A percentile compares a stretch with the other conserved stretches of the same genome.
Evolutionary conservation across 164 flowering plant genomes (phyloP).

Genomic region (Nymphaea thermarum): DNA sequence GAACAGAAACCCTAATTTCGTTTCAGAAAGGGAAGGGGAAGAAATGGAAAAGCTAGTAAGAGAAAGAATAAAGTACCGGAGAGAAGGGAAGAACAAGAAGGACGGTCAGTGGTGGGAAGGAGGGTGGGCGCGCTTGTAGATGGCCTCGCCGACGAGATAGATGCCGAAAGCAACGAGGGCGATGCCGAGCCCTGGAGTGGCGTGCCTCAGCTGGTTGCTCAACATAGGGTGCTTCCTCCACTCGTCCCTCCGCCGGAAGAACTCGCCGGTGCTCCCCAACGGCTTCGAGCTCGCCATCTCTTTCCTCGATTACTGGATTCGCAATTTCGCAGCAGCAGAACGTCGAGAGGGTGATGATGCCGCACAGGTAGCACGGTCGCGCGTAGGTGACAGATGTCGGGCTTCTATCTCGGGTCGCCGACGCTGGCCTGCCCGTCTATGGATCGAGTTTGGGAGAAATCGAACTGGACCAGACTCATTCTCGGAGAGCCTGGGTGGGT

Average conservation of each 20-base stretch:
- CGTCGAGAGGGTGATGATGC: too few species aligned
- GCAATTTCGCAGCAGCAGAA: too few species aligned
- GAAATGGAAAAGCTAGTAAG: background rate
- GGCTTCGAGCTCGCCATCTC: constrained; percentile 6
- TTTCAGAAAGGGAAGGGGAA: too few species aligned
- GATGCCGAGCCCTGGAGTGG: constrained; percentile 15
- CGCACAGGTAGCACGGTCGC: too few species aligned
- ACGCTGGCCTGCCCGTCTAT: too few species aligned
- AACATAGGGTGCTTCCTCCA: constrained; percentile 17
- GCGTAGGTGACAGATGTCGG: too few species aligned
- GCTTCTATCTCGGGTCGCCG: too few species aligned
- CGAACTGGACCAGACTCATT: too few species aligned
- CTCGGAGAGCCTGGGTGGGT: too few species aligned
- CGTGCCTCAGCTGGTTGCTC: constrained; percentile 9
- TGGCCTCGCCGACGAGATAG: constrained; percentile 14
- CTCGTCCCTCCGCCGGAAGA: constrained; percentile 15
- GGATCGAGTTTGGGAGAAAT: too few species aligned
- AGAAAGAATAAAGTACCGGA: too few species aligned
- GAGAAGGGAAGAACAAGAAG: background rate
- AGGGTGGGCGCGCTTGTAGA: constrained; percentile 7
- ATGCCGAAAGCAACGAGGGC: constrained; percentile 13
- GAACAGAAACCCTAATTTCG: too few species aligned
- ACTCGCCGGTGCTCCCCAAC: constrained; percentile 13
- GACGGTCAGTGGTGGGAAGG: background rate
- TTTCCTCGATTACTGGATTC: background rate